Evolutionary conservation across 495 filamentous ascomycete genomes (phyloP).

Genomic region (Hypoxylon intermedium): DNA sequence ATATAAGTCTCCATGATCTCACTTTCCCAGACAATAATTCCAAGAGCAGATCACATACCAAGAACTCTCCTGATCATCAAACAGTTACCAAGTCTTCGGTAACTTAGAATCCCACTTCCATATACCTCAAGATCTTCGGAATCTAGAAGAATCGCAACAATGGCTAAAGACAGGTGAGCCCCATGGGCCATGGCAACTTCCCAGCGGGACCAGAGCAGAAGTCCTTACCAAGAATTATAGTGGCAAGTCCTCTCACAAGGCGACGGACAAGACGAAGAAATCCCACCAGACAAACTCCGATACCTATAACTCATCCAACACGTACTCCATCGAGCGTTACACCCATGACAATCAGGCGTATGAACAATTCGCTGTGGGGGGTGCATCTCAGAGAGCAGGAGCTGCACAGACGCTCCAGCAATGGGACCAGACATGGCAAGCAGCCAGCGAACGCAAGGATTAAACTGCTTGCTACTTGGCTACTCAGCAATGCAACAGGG

Average conservation of each 20-base stretch:
- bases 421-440: conserved; percentile 13
- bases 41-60: neutral
- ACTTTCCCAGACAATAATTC: neutral
- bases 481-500: neutral
- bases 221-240: conserved; percentile 3
- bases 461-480: neutral
- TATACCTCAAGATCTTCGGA: neutral
- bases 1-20: neutral
- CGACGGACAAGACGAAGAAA: conserved; percentile 7
- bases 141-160: neutral
- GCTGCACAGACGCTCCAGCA: neutral
- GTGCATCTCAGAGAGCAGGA: neutral
- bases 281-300: neutral
- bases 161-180: conserved; percentile 15
- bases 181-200: neutral
- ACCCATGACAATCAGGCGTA: neutral
- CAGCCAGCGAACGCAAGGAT: neutral
- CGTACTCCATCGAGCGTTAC: neutral
- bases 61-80: neutral
- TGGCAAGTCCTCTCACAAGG: neutral
- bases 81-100: too few relatives aligned
- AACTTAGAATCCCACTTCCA: too few relatives aligned
- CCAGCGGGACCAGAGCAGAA: neutral
- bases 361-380: conserved; percentile 17
- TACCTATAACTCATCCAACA: neutral